Percentiles rank a stretch among this genome's conserved stretches.
Conservation (phyloP, 2,329 filamentous ascomycete species). For the Lasiodiplodia sp. region DNA sequence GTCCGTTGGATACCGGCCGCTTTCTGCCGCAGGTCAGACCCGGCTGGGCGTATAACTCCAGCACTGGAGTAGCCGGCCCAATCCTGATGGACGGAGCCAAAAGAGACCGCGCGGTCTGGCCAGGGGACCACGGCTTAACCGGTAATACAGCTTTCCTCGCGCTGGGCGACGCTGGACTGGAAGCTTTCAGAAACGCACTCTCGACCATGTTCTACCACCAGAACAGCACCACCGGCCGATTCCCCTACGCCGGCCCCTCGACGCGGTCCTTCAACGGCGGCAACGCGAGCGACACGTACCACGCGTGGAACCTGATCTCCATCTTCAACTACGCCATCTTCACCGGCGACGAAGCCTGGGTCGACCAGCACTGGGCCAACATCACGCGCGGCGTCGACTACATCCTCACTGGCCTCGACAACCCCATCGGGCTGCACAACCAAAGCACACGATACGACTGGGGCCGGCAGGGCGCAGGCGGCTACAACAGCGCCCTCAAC, state of each 20-base stretch:
- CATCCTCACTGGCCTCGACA: constrained; percentile 32
- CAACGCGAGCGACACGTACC: constrained; percentile 45
- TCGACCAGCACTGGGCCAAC: constrained; percentile 38
- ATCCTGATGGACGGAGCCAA: constrained; percentile 51
- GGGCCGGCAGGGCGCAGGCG: constrained; percentile 51
- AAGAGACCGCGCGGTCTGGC: constrained; percentile 52
- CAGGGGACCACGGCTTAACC: constrained; percentile 60
- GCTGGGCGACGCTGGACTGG: constrained; percentile 50
- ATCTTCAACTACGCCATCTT: constrained; percentile 66
- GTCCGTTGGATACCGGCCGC: constrained; percentile 31
- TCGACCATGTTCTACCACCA: constrained; percentile 53
- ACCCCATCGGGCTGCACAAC: constrained; percentile 31
- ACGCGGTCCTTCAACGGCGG: constrained; percentile 42
- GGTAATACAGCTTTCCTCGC: constrained; percentile 51
- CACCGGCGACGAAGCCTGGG: constrained; percentile 58
- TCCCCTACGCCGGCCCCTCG: constrained; percentile 49
- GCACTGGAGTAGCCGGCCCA: constrained; percentile 44
- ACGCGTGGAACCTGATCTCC: constrained; percentile 64
- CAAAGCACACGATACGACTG: constrained; percentile 6
- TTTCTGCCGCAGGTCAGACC: constrained; percentile 12
- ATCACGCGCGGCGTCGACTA: constrained; percentile 33
- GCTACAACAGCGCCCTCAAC: constrained; percentile 32
- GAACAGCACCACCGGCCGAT: constrained; percentile 33
- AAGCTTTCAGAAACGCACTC: constrained; percentile 46
- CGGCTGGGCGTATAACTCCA: constrained; percentile 46